Evolutionary conservation across 139 green algal species (phyloP).

Genomic region (Eudorina sp.): DNA sequence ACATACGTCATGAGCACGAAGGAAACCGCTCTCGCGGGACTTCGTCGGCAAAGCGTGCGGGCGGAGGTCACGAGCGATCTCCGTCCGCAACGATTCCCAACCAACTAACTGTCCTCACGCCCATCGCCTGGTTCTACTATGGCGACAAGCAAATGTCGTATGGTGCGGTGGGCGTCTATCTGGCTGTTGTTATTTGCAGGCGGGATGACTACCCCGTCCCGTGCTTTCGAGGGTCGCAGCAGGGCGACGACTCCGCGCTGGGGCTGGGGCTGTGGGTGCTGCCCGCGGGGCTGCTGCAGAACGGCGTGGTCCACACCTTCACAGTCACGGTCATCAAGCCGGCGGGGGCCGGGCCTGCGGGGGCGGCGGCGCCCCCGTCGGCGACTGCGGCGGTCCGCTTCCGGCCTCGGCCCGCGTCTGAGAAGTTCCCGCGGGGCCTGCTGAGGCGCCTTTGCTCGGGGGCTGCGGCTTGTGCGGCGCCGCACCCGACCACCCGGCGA

Average conservation of each 20-base stretch:
- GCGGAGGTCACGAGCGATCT: no score
- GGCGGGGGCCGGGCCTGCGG: neutral
- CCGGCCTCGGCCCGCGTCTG: neutral
- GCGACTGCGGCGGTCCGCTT: neutral
- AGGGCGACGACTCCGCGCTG: neutral
- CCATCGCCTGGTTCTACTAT: no score
- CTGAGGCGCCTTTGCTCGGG: neutral
- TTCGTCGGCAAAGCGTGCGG: no score
- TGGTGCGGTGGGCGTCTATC: no score
- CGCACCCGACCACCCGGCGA: neutral
- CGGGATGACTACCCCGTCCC: conserved; percentile 19
- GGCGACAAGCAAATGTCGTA: no score
- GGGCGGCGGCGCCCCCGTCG: no score
- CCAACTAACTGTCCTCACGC: no score
- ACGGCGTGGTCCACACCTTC: neutral
- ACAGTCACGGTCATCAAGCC: conserved; percentile 5
- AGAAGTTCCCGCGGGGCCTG: neutral
- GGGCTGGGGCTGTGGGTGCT: neutral
- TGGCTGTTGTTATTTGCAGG: no score
- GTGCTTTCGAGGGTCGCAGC: neutral
- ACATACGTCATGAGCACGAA: no score
- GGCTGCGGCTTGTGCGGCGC: neutral
- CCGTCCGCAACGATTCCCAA: no score
- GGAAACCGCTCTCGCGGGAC: no score
- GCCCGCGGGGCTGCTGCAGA: neutral